These are phyloP conservation scores for Ganoderma leucocontextum DNA, from an alignment of 1,284 basidiomycete species.

Conservation along the genomic window DNA sequence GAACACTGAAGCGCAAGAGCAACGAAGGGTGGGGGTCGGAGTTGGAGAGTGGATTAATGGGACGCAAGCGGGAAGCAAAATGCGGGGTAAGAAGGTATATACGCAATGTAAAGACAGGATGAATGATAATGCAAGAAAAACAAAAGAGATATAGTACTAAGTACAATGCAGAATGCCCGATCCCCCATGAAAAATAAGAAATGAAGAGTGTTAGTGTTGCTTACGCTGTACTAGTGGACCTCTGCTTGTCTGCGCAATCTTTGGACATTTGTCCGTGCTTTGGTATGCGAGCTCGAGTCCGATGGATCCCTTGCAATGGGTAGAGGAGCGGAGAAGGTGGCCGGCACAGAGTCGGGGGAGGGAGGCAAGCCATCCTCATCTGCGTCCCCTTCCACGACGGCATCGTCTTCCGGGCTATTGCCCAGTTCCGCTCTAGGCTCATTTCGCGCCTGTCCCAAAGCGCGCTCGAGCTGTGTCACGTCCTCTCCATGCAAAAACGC, in stretches of 20 bases:
- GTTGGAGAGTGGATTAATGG: constrained; percentile 8
- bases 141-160: not conserved
- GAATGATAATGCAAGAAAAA: constrained; percentile 16
- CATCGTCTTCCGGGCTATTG: constrained; percentile 11
- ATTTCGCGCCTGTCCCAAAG: constrained; percentile 16
- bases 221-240: constrained; percentile 11
- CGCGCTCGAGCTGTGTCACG: constrained; percentile 49
- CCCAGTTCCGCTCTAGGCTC: not conserved
- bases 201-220: not conserved
- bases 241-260: constrained; percentile 10
- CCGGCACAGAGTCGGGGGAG: too few relatives aligned
- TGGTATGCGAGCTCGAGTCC: constrained; percentile 12
- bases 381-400: not conserved
- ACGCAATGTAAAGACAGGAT: constrained; percentile 10
- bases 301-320: not conserved
- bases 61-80: constrained; percentile 1
- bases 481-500: constrained; percentile 86
- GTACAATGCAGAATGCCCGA: not conserved
- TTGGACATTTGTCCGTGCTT: constrained; percentile 24
- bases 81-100: constrained; percentile 5
- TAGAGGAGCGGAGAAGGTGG: too few relatives aligned
- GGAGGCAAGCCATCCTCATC: not conserved
- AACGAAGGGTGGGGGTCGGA: constrained; percentile 9
- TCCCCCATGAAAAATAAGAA: not conserved
- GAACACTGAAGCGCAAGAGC: constrained; percentile 5